These are phyloP conservation scores for Ustilago lituana DNA, from an alignment of 1,284 basidiomycete species.

Conservation along the genomic window DNA sequence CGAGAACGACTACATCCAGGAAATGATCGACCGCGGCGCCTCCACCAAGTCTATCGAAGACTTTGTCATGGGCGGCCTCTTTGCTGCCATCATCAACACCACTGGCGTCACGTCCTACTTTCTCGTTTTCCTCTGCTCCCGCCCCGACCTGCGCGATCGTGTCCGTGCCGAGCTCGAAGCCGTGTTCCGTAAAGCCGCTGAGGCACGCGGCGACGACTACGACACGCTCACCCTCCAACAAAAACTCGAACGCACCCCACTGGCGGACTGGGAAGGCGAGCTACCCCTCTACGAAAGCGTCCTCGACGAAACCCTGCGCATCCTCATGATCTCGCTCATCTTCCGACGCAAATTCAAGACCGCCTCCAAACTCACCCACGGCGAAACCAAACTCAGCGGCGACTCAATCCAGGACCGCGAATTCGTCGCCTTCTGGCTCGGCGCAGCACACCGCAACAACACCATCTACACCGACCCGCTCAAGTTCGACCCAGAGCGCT, in stretches of 20 bases:
- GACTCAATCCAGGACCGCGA: constrained; percentile 30
- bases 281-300: constrained; percentile 32
- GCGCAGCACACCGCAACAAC: constrained; percentile 35
- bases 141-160: constrained; percentile 11
- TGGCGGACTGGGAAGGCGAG: constrained; percentile 35
- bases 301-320: constrained; percentile 49
- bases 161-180: constrained; percentile 35
- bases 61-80: constrained; percentile 46
- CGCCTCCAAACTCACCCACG: constrained; percentile 24
- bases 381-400: constrained; percentile 13
- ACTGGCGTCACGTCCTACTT: constrained; percentile 39
- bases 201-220: constrained; percentile 37
- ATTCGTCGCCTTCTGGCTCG: constrained; percentile 45
- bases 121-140: constrained; percentile 28
- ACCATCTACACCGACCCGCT: constrained; percentile 42
- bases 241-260: constrained; percentile 27
- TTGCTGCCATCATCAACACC: constrained; percentile 57
- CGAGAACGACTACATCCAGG: constrained; percentile 48
- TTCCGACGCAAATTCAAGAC: constrained; percentile 39
- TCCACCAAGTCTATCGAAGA: constrained; percentile 27
- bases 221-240: constrained; percentile 26
- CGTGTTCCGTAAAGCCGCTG: constrained; percentile 25
- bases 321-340: constrained; percentile 37
- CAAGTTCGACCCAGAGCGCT: constrained; percentile 46
- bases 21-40: constrained; percentile 42